Base-by-base conservation (phyloP, 2,329 filamentous ascomycete species). In the Corniculantispora saksenae region DNA sequence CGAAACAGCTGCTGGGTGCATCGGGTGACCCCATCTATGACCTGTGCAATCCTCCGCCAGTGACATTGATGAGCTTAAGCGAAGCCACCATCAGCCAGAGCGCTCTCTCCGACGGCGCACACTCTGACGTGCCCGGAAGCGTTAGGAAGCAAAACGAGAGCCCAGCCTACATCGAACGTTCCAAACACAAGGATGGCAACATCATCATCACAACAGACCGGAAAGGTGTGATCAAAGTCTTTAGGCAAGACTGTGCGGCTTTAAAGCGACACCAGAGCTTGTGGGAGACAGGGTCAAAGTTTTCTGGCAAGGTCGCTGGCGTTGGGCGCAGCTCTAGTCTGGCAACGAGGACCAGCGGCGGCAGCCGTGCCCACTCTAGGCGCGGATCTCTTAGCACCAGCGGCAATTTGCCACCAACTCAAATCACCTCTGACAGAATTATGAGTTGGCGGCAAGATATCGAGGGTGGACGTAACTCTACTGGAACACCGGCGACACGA, bases 21-120 rank as follows among this genome's bases (percentile, higher is more conserved):
- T 96, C 93, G 0, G 91, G 92, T 63, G 94, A 99, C 74, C 94
- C 95, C 1, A 86, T 99, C n/a, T 99, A 93, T 75, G 94, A 97
- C 71, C 83, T 98, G 1, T 98, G 95, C 82, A 98, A 98, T 71
- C 95, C 95, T 6, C 95, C 94, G 0, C 93, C 94, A 0, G 88
- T 98, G 19, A 94, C 88, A 8, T 82, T 98, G 21, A 83, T 94
- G 67, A 93, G 90, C 69, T 85, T 89, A 29, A 87, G 90, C 23
- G 92, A 95, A 71, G 78, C 77, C 35, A 78, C 78, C 1, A 73
- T 74, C 9, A 85, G 79, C 63, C 79, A 81, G 64, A 76, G 76
- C 2, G 76, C 75, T 2, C 71, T 80, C 15, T 76, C 76, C 6
- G 78, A 79, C 15, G 71, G 68, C 7, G 73, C 76, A 56, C 72